These are phyloP conservation scores for Oryza australiensis DNA, from an alignment of 176 grass and related monocot species.

Conservation along the genomic window DNA sequence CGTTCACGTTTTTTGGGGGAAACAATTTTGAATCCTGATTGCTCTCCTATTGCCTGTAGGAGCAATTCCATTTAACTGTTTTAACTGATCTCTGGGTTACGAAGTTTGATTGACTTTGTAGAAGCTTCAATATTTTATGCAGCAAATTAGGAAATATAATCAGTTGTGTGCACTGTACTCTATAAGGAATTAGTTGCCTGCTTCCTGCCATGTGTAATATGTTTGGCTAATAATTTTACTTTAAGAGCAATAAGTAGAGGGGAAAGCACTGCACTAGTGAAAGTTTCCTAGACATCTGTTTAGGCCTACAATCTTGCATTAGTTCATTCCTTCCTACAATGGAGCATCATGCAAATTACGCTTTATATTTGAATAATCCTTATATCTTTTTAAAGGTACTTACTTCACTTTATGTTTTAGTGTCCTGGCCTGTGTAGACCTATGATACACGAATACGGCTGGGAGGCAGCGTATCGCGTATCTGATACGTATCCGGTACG, in stretches of 20 bases:
- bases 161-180: background rate
- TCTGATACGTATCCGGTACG: no score
- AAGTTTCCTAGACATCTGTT: background rate
- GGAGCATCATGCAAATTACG: background rate
- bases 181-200: background rate
- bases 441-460: no score
- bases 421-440: background rate
- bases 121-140: background rate
- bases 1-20: background rate
- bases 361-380: background rate
- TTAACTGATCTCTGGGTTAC: background rate
- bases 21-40: conserved; percentile 8
- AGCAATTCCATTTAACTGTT: background rate
- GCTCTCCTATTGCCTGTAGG: background rate
- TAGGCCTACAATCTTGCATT: background rate
- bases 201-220: background rate
- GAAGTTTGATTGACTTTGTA: background rate
- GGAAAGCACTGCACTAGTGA: background rate
- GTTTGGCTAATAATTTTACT: background rate
- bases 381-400: background rate
- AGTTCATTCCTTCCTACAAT: background rate
- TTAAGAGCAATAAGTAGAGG: background rate
- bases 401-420: background rate
- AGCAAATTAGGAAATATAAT: background rate
- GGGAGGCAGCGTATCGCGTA: no score